Percentiles rank a stretch among this genome's conserved stretches.
Evolutionary conservation across 306 rosid species (phyloP).

Genomic region (Fragaria nilgerrensis): DNA sequence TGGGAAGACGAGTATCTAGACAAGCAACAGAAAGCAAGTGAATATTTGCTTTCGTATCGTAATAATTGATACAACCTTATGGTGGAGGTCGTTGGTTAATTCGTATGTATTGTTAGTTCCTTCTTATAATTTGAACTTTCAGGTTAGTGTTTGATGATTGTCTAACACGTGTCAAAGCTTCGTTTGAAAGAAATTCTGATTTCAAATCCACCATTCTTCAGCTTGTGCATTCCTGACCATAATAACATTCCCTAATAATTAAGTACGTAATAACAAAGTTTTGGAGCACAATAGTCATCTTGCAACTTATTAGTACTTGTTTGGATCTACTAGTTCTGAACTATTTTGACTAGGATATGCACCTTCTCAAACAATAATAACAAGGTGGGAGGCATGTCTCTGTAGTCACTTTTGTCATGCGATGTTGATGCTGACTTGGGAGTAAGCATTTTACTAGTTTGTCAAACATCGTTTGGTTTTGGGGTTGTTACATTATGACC

Average conservation of each 20-base stretch:
- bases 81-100: background rate
- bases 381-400: background rate
- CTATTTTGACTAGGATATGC: constrained; percentile 7
- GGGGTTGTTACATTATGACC: constrained; percentile 5
- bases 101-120: background rate
- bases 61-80: background rate
- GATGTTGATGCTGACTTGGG: background rate
- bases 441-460: background rate
- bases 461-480: constrained; percentile 6
- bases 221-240: background rate
- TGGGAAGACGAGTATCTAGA: background rate
- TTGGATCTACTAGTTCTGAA: background rate
- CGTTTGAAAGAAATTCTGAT: background rate
- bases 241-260: background rate
- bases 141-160: background rate
- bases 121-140: background rate
- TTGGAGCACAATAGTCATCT: background rate
- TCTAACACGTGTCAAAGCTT: background rate
- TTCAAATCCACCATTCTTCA: background rate
- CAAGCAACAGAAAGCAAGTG: background rate
- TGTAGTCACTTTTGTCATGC: background rate
- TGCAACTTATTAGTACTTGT: background rate
- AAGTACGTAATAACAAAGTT: background rate
- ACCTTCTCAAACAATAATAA: background rate
- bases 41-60: background rate